phyloP scores from a whole-genome alignment of 73 alveolate species.

The Diophrys sp. region DNA sequence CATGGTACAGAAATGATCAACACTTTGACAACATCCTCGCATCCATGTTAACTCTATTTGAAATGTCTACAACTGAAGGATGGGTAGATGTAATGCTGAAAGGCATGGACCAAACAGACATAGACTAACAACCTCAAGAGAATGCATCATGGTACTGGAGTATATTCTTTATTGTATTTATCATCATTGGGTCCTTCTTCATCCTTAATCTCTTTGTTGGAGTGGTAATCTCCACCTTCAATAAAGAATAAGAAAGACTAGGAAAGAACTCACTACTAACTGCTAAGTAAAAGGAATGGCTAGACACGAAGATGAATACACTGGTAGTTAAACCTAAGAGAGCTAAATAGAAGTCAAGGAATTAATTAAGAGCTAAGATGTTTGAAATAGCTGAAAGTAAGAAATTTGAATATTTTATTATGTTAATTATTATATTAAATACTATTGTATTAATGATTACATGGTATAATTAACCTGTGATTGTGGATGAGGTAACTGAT shows the following conservation, averaged over 20 bases:
- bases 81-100: constrained; percentile 66
- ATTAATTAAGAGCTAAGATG: constrained; percentile 20
- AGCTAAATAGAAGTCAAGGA: neutral
- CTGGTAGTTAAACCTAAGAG: neutral
- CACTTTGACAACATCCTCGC: constrained; percentile 70
- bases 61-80: constrained; percentile 58
- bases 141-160: neutral
- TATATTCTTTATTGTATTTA: constrained; percentile 48
- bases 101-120: constrained; percentile 44
- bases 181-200: constrained; percentile 62
- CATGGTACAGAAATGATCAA: constrained; percentile 57
- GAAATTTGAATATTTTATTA: constrained; percentile 52
- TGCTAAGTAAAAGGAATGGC: constrained; percentile 15
- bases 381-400: constrained; percentile 10
- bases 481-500: constrained; percentile 27
- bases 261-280: constrained; percentile 20
- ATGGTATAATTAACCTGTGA: constrained; percentile 6
- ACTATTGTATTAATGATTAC: constrained; percentile 5
- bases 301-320: constrained; percentile 1
- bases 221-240: constrained; percentile 66
- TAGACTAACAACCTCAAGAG: constrained; percentile 20
- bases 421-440: constrained; percentile 62
- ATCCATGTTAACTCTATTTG: constrained; percentile 67
- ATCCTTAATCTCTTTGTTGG: constrained; percentile 76
- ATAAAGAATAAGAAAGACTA: constrained; percentile 30